A percentile compares a stretch with the other conserved stretches of the same genome.
These are phyloP conservation scores for Detonula confervacea DNA, from an alignment of 352 stramenopile species.

Conservation along the genomic window DNA sequence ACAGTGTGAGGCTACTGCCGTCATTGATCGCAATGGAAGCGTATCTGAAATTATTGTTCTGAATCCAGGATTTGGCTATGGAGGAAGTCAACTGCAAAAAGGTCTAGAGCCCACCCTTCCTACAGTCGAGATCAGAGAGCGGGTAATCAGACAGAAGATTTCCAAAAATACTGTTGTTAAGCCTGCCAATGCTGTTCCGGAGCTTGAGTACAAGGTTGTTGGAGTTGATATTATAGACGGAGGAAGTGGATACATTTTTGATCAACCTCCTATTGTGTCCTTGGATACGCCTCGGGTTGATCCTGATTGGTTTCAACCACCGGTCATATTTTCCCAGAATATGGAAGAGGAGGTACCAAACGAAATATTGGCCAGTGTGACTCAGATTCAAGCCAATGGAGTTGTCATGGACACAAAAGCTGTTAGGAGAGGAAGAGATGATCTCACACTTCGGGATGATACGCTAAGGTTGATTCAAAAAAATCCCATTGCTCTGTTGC, in stretches of 20 bases:
- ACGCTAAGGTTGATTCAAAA: constrained; percentile 42
- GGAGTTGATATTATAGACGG: constrained; percentile 65
- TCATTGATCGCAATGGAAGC: constrained; percentile 73
- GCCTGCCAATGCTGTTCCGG: constrained; percentile 64
- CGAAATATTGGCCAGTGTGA: constrained; percentile 56
- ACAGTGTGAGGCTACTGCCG: constrained; percentile 68
- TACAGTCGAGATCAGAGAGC: constrained; percentile 46
- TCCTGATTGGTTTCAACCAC: constrained; percentile 79
- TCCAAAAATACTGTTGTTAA: constrained; percentile 26
- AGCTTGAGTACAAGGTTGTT: constrained; percentile 81
- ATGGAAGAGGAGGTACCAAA: constrained; percentile 42
- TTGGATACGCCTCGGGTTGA: constrained; percentile 63
- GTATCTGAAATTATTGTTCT: constrained; percentile 78
- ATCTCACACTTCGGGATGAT: constrained; percentile 26
- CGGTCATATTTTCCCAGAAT: constrained; percentile 20
- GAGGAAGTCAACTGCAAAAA: constrained; percentile 28
- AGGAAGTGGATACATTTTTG: constrained; percentile 76
- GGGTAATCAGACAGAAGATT: constrained; percentile 7
- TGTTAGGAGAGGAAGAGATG: constrained; percentile 18
- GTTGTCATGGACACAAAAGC: constrained; percentile 35
- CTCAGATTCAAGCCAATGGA: constrained; percentile 44
- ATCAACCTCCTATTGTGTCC: constrained; percentile 65
- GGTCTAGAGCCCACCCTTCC: constrained; percentile 57
- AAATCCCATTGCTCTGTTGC: constrained; percentile 73
- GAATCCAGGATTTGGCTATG: constrained; percentile 82